Percentiles rank a stretch among this genome's conserved stretches.
These are phyloP conservation scores for Talaromyces proteolyticus DNA, from an alignment of 495 filamentous ascomycete species.

Conservation along the genomic window DNA sequence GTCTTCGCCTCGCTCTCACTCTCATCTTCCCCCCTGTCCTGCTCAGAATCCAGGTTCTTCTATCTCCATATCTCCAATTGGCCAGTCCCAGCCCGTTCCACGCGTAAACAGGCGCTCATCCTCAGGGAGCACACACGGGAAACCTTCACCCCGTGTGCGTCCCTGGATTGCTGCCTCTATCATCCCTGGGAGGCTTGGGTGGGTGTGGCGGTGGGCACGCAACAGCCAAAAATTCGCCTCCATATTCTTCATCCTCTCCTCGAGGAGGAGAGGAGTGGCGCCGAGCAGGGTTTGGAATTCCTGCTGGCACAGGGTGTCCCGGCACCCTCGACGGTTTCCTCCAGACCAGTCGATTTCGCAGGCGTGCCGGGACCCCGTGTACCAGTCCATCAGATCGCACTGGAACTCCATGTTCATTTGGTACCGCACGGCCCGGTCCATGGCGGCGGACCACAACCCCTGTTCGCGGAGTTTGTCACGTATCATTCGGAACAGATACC, in stretches of 20 bases:
- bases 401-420: constrained; percentile 23
- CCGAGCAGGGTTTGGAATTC: constrained; percentile 16
- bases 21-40: background rate
- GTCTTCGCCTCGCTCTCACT: background rate
- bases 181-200: constrained; percentile 17
- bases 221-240: constrained; percentile 35
- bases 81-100: constrained; percentile 32
- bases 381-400: constrained; percentile 5
- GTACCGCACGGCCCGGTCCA: constrained; percentile 15
- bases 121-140: constrained; percentile 11
- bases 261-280: background rate
- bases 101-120: constrained; percentile 23
- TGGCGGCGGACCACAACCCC: constrained; percentile 7
- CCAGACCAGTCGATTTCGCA: constrained; percentile 32
- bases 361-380: constrained; percentile 22
- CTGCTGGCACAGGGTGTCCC: constrained; percentile 15
- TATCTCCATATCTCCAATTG: constrained; percentile 24
- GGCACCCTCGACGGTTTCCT: constrained; percentile 14
- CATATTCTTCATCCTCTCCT: constrained; percentile 13
- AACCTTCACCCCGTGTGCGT: constrained; percentile 30
- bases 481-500: constrained; percentile 29
- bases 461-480: constrained; percentile 25
- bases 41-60: constrained; percentile 11
- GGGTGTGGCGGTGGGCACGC: constrained; percentile 30
- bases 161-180: constrained; percentile 7